Evolutionary conservation across 1,284 basidiomycete genomes (phyloP), one percentile per base, ranked within the genome.

Genomic region (Papiliotrema fonsecae): DNA sequence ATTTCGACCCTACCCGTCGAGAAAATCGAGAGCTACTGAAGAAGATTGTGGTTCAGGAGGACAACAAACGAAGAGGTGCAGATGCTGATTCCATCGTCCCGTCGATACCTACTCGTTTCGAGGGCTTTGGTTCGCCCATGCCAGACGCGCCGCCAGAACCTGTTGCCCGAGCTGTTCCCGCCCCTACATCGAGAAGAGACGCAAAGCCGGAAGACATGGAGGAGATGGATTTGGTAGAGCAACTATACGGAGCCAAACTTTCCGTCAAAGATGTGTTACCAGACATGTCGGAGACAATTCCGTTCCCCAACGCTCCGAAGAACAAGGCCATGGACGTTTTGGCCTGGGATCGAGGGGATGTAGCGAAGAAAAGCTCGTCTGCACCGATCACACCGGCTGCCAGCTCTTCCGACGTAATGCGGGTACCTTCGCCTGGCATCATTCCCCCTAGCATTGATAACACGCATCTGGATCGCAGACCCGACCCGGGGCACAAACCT

Each of bases 221-320:
- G 71, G 92, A 97, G 73, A 83, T 97, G 60, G 92, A 97, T 70
- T 78, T 97, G 4, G 88, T 97, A 3, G 92, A 97, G 66, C 92
- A 97, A 67, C 73, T 96, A 1, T 96, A 90, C 58, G 90, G 91
- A 18, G 75, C 80, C 34, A 82, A 87, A 50, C 79, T 85, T 48
- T 84, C 84, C 2, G 77, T 92, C 26, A 80, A 82, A 35, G 81
- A 83, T 51, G 78, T 80, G 45, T 74, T 83, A 26, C 79, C 85
- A 6, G 85, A 92, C 65, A 73, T 93, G 16, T 82, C 86, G 21
- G 88, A 91, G 47, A 82, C 85, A 0, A 83, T 89, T 46, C 81
- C 89, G 4, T 75, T 91, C 24, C 87, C 85, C 2, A 79, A 82
- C 5, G 77, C 82, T n/a, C 89, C 84, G 0, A 90, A 89, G 75